A percentile compares a stretch with the other conserved stretches of the same genome.
phyloP scores from a whole-genome alignment of 2,329 filamentous ascomycete genomes.

The Tolypocladium nubicola region DNA sequence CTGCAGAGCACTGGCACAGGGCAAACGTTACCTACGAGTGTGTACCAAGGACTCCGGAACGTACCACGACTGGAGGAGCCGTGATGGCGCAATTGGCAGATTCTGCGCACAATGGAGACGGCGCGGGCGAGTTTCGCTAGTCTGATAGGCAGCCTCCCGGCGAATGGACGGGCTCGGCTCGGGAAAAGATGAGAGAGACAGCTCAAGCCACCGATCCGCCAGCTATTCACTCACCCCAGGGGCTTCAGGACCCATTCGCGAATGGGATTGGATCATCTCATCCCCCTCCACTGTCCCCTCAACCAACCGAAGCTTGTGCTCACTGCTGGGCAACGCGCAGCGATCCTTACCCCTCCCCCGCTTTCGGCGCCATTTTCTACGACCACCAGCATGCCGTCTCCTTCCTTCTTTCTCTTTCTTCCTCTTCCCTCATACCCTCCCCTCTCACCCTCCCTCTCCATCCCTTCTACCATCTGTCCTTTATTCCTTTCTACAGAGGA shows the following conservation, averaged over 20 bases:
- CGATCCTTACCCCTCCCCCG: slow-evolving; percentile 22
- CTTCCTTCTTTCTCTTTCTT: slow-evolving; percentile 9
- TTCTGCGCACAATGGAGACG: slow-evolving; percentile 2
- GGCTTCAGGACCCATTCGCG: neutral
- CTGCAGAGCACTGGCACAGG: neutral
- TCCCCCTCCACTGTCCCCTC: neutral
- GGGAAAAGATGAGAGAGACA: neutral
- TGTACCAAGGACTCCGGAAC: neutral
- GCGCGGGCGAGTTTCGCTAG: neutral
- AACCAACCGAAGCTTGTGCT: neutral
- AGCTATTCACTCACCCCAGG: neutral
- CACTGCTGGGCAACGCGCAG: neutral
- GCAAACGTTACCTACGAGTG: neutral
- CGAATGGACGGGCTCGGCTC: neutral
- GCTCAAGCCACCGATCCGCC: neutral
- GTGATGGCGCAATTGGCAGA: slow-evolving; percentile 8
- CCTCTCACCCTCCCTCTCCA: slow-evolving; percentile 10
- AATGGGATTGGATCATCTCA: neutral
- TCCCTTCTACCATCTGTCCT: slow-evolving; percentile 4
- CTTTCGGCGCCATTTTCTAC: slow-evolving; percentile 20
- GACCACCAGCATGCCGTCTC: slow-evolving; percentile 7
- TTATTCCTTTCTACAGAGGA: slow-evolving; percentile 5
- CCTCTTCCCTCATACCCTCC: slow-evolving; percentile 9
- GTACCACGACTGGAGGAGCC: neutral
- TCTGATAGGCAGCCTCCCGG: neutral